Evolutionary conservation across 257 asterid genomes (phyloP).

Genomic region (Solanum acaule): DNA sequence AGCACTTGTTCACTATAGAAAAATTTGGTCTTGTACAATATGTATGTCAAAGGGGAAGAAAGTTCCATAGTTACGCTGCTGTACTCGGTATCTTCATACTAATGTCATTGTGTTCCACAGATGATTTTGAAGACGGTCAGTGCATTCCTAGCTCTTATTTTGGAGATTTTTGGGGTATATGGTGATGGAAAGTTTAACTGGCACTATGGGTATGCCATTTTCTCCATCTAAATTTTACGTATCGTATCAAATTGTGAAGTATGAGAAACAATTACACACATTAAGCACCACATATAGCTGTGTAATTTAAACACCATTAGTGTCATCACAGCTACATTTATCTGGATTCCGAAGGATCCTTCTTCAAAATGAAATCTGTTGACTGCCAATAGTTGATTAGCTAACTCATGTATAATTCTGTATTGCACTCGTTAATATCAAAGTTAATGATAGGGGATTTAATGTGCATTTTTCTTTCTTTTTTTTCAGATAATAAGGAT

Average conservation of each 20-base stretch:
- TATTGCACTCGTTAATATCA: background rate
- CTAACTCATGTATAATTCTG: background rate
- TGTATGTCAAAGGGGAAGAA: constrained; percentile 23
- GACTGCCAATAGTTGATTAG: background rate
- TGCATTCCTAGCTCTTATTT: constrained; percentile 66
- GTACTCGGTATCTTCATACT: background rate
- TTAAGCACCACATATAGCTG: background rate
- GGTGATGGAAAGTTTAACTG: constrained; percentile 93
- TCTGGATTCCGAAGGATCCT: background rate
- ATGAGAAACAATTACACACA: background rate
- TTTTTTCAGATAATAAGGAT: background rate
- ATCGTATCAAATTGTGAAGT: background rate
- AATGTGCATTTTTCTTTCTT: background rate
- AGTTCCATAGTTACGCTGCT: background rate
- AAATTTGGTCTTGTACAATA: constrained; percentile 93
- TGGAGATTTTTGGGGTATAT: constrained; percentile 80
- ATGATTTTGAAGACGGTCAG: constrained; percentile 90
- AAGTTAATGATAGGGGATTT: background rate
- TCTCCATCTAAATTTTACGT: background rate
- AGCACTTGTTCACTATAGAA: constrained; percentile 57
- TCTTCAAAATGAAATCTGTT: background rate
- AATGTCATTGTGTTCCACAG: constrained; percentile 15
- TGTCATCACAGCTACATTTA: background rate
- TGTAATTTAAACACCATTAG: background rate
- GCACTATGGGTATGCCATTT: constrained; percentile 65